Base-by-base conservation (phyloP, 768 basidiomycete species). In the Pleurotus platypus region DNA sequence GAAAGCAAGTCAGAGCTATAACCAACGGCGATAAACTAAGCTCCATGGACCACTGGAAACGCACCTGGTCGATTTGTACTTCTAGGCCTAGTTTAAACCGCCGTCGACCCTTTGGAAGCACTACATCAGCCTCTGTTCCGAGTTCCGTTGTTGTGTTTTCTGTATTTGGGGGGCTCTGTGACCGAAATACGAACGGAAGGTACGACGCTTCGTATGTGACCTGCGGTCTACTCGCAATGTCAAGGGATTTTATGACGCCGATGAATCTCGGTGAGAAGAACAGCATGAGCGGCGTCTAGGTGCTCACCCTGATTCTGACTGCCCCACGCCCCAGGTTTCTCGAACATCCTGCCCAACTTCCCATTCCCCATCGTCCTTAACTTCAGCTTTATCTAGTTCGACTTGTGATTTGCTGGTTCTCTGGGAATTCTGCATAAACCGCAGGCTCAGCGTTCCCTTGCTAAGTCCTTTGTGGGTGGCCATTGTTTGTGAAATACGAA, bases 361-460 rank as follows among this genome's bases (percentile, higher is more conserved):
- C 87, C 87, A 89, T 64, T 85, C 75, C 0, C 78, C 83, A 50
- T 86, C 84, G 64, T 88, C 85, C 63, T 80, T 76, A 24, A 85
- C 75, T 62, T 76, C 76, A 2, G 83, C 81, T 49, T 78, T 76
- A 46, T 83, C 80, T 1, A 74, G 68, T 60, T 82, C 77, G 13
- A 78, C 77, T 13, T 79, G 64, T 12, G 80, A 75, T 58, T 84
- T 82, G 30, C 30, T 35, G 18, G 79, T 74, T 1, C 81, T 77
- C 2, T 82, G 79, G 0, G 86, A 83, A 70, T 86, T 86, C 67
- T 86, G 87, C 87, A 89, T 89, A 66, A 89, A 89, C 2, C 81
- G 80, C 45, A 89, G 75, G 62, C 82, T 80, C 7, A 88, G 74
- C 0, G 86, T 87, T 26, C 85, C 78, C 24, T 76, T 79, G 68